Base-by-base conservation (phyloP, 495 filamentous ascomycete genomes). In the Massariosphaeria phaeospora region DNA sequence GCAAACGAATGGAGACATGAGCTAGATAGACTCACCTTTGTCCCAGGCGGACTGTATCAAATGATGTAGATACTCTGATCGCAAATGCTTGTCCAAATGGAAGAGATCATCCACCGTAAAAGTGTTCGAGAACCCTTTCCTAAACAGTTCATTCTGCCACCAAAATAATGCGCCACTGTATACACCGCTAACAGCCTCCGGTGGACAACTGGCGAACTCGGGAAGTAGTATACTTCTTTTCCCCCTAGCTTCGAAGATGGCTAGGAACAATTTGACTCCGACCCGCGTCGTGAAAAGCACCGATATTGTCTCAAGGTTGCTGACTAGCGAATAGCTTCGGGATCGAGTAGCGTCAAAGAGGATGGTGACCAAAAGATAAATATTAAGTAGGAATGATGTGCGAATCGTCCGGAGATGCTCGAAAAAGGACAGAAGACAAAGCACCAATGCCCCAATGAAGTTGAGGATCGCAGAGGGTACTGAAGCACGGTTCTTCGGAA, bases 341-440 rank as follows among this genome's bases (percentile, higher is more conserved):
- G 71, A 65, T 38, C 73, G 76, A 0, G 77, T 73, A 27, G 72
- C 64, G 61, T 85, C 82, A 17, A 86, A 75, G 9, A 85, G 63
- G n/a, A 81, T 42, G 0, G 79, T 79, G 53, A 81, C 56, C 38
- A 82, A 71, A 0, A 89, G 71, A 62, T 84, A 89, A 7, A 72
- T 50, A 45, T 79, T 77, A 30, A 88, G 67, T 9, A 86, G 53
- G 27, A 76, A 68, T 0, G 85, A 87, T 0, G 84, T 82, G 39
- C 75, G 72, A 23, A 76, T 66, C 51, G 75, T 75, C 15, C 73
- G 70, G 24, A 70, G 65, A 61, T 86, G 84, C 53, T 87, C 81
- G 12, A 76, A 51, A 51, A 73, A 75, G 0, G 80, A 83, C 13
- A 84, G 71, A 6, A 70, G 30, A 25, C 70, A 39, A 36, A 83